phyloP scores from a whole-genome alignment of 257 asterid species.

The Petunia axillaris region DNA sequence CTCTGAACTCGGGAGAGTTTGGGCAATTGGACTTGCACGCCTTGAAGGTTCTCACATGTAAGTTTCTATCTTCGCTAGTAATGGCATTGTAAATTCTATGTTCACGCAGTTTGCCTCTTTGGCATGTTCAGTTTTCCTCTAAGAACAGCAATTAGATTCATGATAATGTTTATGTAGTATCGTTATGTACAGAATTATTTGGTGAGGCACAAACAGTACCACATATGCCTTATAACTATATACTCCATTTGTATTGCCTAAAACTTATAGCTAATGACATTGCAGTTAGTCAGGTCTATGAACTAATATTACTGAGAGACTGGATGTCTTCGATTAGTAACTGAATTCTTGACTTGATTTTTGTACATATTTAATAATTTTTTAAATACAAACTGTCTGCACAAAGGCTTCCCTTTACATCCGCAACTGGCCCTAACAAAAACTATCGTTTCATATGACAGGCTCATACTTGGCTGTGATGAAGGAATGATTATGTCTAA shows the following conservation, averaged over 20 bases:
- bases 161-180: neutral
- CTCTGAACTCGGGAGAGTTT: slow-evolving; percentile 21
- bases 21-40: neutral
- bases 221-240: too few relatives aligned
- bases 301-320: too few relatives aligned
- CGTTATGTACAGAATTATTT: too few relatives aligned
- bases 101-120: neutral
- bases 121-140: neutral
- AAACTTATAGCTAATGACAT: too few relatives aligned
- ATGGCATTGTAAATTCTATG: neutral
- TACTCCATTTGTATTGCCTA: too few relatives aligned
- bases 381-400: too few relatives aligned
- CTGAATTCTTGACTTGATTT: too few relatives aligned
- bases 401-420: too few relatives aligned
- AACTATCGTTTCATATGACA: neutral
- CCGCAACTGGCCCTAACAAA: neutral
- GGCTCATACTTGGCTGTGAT: slow-evolving; percentile 13
- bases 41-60: slow-evolving; percentile 16
- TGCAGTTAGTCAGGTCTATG: too few relatives aligned
- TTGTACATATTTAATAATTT: too few relatives aligned
- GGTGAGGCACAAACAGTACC: too few relatives aligned
- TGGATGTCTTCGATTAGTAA: too few relatives aligned
- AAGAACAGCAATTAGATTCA: neutral
- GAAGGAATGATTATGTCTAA: slow-evolving; percentile 10
- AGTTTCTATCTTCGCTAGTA: neutral